Percentiles rank a stretch among this genome's conserved stretches.
phyloP scores from a whole-genome alignment of 495 filamentous ascomycete species.

The Neurospora tetrasperma region DNA sequence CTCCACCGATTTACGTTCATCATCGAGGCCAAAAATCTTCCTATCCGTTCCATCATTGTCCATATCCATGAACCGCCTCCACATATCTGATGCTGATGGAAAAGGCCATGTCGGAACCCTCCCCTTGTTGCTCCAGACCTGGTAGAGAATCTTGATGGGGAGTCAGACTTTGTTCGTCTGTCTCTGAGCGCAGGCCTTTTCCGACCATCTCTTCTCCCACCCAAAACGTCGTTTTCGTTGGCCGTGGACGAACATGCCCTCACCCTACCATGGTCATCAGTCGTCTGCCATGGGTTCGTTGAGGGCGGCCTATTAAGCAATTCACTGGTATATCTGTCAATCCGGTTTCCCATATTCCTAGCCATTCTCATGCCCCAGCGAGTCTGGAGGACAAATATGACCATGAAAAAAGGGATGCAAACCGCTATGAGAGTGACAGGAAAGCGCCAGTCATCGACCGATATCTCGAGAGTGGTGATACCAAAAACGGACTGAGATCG shows the following conservation, averaged over 20 bases:
- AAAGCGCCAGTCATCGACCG: constrained; percentile 20
- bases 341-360: background rate
- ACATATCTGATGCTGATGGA: background rate
- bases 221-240: background rate
- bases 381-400: constrained; percentile 22
- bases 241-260: background rate
- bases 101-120: background rate
- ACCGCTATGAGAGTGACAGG: constrained; percentile 21
- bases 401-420: constrained; percentile 25
- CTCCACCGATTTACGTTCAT: background rate
- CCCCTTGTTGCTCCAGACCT: background rate
- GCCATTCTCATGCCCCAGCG: constrained; percentile 9
- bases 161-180: background rate
- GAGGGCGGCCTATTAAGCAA: background rate
- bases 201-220: background rate
- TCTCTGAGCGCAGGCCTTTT: background rate
- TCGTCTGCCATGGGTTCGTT: background rate
- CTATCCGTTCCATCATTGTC: background rate
- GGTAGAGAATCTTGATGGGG: background rate
- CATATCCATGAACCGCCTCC: background rate
- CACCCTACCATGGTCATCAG: background rate
- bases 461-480: constrained; percentile 22
- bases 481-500: constrained; percentile 20
- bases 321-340: background rate
- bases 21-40: background rate